Conservation (phyloP, 176 grass and related monocot species). For the Metroxylon sagu region DNA sequence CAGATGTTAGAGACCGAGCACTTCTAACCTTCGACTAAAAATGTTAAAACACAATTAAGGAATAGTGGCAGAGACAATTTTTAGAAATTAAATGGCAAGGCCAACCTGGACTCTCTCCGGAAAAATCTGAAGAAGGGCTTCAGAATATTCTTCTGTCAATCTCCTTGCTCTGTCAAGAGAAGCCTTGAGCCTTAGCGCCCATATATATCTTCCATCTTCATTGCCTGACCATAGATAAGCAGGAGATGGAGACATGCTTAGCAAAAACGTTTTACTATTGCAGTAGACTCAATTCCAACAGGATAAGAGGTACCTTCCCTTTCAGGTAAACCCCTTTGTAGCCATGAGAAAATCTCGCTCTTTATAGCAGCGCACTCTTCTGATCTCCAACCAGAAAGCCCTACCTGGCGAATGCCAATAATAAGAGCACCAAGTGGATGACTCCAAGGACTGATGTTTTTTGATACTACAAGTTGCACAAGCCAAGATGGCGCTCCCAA, state of each 20-base stretch:
- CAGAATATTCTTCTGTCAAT: slow-evolving; percentile 92
- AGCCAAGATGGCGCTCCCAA: slow-evolving; percentile 62
- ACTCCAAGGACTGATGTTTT: slow-evolving; percentile 48
- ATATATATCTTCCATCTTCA: slow-evolving; percentile 84
- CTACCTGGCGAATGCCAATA: slow-evolving; percentile 65
- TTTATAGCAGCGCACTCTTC: slow-evolving; percentile 76
- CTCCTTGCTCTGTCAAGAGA: slow-evolving; percentile 88
- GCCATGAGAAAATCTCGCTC: slow-evolving; percentile 80
- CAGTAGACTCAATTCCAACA: too few species aligned
- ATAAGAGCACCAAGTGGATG: slow-evolving; percentile 67
- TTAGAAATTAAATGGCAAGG: neutral
- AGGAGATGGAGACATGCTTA: slow-evolving; percentile 11
- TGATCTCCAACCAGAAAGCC: slow-evolving; percentile 77
- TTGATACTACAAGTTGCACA: slow-evolving; percentile 43
- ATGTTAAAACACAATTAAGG: too few species aligned
- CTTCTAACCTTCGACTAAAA: too few species aligned
- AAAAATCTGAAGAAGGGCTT: slow-evolving; percentile 80
- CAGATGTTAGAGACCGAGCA: too few species aligned
- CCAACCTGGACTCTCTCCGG: slow-evolving; percentile 82
- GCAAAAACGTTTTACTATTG: neutral
- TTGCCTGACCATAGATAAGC: slow-evolving; percentile 36
- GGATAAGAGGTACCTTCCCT: slow-evolving; percentile 51
- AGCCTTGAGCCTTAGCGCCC: slow-evolving; percentile 83
- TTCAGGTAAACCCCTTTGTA: slow-evolving; percentile 62
- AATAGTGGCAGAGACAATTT: too few species aligned